Conservation (phyloP, 176 grass and related monocot genomes). For the Cenchrus americanus region DNA sequence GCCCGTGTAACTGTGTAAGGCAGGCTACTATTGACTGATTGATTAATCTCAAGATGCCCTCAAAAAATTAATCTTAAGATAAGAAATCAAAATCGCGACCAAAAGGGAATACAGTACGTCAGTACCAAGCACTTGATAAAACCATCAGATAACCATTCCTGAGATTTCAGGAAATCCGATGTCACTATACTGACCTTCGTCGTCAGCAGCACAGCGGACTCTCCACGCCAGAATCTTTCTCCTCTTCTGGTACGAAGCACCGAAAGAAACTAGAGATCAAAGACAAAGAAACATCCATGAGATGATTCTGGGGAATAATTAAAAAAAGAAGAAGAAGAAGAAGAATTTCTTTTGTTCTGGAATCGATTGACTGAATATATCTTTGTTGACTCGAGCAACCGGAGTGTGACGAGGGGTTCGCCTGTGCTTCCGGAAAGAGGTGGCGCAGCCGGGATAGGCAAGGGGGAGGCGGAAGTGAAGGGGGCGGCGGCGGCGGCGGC, state of each 20-base stretch:
- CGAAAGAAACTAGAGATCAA: constrained; percentile 24
- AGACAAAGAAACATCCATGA: background rate
- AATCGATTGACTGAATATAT: background rate
- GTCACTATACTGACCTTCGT: constrained; percentile 43
- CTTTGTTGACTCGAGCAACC: background rate
- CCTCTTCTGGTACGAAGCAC: background rate
- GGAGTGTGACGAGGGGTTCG: constrained; percentile 3
- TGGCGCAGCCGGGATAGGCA: background rate
- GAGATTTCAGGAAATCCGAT: background rate
- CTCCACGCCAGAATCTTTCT: constrained; percentile 20
- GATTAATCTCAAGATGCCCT: background rate
- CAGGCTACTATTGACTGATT: background rate
- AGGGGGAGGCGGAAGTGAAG: background rate
- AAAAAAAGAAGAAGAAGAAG: background rate
- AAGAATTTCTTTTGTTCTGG: too few species aligned
- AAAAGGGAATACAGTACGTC: too few species aligned
- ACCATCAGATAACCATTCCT: background rate
- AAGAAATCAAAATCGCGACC: background rate
- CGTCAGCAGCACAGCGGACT: constrained; percentile 31
- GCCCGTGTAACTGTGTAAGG: background rate
- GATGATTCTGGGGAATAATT: background rate
- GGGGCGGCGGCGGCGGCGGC: background rate
- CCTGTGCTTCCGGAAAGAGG: constrained; percentile 17
- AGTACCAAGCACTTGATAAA: background rate
- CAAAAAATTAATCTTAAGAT: too few species aligned